Evolutionary conservation across 2,329 filamentous ascomycete species (phyloP).

Genomic region (Sporothrix pallida): DNA sequence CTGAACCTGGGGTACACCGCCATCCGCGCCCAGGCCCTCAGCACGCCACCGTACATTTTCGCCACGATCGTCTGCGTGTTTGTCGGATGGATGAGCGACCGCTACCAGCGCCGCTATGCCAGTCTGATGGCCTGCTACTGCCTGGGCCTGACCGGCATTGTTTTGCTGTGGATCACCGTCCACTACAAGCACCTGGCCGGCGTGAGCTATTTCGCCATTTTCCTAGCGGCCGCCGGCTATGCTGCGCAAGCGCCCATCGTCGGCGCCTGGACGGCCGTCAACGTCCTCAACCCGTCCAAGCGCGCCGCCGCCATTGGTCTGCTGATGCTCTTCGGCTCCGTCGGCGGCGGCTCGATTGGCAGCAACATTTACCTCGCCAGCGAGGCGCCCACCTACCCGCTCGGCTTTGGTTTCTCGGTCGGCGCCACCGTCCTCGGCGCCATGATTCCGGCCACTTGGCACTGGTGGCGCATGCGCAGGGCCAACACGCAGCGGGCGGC

Average conservation of each 20-base stretch:
- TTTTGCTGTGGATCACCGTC: slow-evolving; percentile 39
- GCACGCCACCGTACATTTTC: slow-evolving; percentile 50
- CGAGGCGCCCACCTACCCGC: slow-evolving; percentile 38
- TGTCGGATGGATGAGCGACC: slow-evolving; percentile 45
- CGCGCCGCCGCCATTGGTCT: slow-evolving; percentile 39
- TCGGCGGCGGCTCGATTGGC: slow-evolving; percentile 34
- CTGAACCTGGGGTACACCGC: slow-evolving; percentile 42
- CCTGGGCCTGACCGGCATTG: slow-evolving; percentile 38
- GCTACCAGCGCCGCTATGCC: slow-evolving; percentile 43
- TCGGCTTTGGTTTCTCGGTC: slow-evolving; percentile 39
- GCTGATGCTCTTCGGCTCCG: slow-evolving; percentile 37
- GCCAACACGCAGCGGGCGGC: slow-evolving; percentile 33
- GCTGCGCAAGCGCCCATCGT: slow-evolving; percentile 30
- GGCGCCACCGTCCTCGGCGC: slow-evolving; percentile 37
- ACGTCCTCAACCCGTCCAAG: slow-evolving; percentile 39
- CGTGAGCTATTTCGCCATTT: slow-evolving; percentile 40
- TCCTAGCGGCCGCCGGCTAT: slow-evolving; percentile 40
- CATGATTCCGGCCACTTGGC: slow-evolving; percentile 34
- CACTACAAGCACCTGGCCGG: slow-evolving; percentile 37
- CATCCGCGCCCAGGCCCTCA: slow-evolving; percentile 42
- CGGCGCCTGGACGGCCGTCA: slow-evolving; percentile 32
- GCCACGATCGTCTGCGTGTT: slow-evolving; percentile 38
- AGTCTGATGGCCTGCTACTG: slow-evolving; percentile 39
- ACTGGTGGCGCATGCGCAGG: slow-evolving; percentile 32
- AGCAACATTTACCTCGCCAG: slow-evolving; percentile 39